These are phyloP conservation scores for Colletotrichum incanum DNA, from an alignment of 2,329 filamentous ascomycete species.

Conservation along the genomic window DNA sequence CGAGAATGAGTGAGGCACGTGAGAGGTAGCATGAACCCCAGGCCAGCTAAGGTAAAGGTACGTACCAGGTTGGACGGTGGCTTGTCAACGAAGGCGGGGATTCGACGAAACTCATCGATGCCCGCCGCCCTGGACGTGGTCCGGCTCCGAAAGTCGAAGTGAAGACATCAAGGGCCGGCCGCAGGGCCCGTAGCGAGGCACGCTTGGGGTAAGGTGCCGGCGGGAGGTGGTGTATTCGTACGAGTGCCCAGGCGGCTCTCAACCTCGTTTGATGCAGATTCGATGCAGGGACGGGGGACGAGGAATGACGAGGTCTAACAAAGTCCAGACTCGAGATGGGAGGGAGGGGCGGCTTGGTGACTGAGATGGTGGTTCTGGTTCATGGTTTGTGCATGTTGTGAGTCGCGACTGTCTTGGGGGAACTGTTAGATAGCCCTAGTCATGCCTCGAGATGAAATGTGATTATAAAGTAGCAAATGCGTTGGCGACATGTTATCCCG, in stretches of 20 bases:
- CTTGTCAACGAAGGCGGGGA: neutral
- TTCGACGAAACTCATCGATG: conserved; percentile 1
- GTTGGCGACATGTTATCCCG: neutral
- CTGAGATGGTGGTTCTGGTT: conserved; percentile 14
- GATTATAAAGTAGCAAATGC: neutral
- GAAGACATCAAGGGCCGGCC: conserved; percentile 2
- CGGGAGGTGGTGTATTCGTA: neutral
- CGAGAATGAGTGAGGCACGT: neutral
- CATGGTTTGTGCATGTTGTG: conserved; percentile 13
- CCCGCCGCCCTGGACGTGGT: neutral
- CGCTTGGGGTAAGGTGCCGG: conserved; percentile 7
- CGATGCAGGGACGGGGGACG: conserved; percentile 28
- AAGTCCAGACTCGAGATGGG: conserved; percentile 2
- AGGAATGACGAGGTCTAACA: conserved; percentile 15
- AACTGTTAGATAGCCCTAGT: neutral
- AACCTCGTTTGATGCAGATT: conserved; percentile 31
- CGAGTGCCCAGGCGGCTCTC: conserved; percentile 2
- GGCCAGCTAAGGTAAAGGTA: neutral
- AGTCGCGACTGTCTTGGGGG: conserved; percentile 21
- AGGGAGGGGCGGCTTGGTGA: neutral
- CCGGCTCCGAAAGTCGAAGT: conserved; percentile 22
- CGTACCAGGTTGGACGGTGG: neutral
- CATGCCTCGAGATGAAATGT: conserved; percentile 4
- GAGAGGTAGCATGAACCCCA: neutral
- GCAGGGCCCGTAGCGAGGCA: conserved; percentile 9